Base-by-base conservation (phyloP, 345 rosid species). In the Heritiera fomes region DNA sequence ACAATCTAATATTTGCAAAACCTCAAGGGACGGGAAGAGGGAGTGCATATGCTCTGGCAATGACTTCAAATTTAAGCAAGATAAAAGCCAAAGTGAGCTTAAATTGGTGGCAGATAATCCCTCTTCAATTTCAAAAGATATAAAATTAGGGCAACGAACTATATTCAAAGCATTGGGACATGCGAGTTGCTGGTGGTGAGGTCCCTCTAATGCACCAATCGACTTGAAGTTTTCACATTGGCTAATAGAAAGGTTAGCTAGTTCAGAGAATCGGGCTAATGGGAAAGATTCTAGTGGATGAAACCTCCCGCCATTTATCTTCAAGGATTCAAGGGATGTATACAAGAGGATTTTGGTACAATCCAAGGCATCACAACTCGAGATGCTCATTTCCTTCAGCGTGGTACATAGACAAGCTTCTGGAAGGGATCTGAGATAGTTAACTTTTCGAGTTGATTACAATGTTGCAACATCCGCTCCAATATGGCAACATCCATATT, bases 241-340 rank as follows among this genome's bases (percentile, higher is more conserved):
- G 28, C 28, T 23, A 23, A 23, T 32, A 1, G 7, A 34, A 18
- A 72, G 4, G 28, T 52, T 72, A 53, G 2, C 4, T 38, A 72
- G 62, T 18, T 2, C 32, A 32, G 75, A 61, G 1, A 71, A 32
- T 32, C 61, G 52, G 17, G 46, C 75, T 53, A 52, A 32, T 52
- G 62, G 62, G 9, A 72, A 72, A 18, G 45, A 71, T 38, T 71
- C 74, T 12, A 71, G 59, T 14, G 17, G 4, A 71, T 50, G 75
- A 50, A 45, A 28, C 41, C 0, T 38, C 12, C 30, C 4, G 2
- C 46, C 15, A 15, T 0, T 14, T 34, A 71, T 71, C 0, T 1
- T 0, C 46, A 71, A 71, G 47, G 17, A 52, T 52, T 72, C 32
- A 53, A 72, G 75, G 46, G 75, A 34, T 34, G 75, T 55, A 53